These are phyloP conservation scores for Argentina anserina DNA, from an alignment of 306 rosid genomes.

Conservation along the genomic window DNA sequence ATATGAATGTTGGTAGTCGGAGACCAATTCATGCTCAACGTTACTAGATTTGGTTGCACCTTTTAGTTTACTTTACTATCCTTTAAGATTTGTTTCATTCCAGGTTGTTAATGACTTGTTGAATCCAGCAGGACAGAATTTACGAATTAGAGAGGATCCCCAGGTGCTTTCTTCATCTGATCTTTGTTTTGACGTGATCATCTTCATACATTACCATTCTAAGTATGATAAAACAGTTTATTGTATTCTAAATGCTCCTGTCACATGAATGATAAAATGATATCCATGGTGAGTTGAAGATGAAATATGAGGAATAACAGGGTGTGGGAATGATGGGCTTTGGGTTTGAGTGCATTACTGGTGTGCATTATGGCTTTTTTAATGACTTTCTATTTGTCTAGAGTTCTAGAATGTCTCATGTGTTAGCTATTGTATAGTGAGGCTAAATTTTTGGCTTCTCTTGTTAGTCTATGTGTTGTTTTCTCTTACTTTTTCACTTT, in stretches of 20 bases:
- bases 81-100: constrained; percentile 32
- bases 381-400: background rate
- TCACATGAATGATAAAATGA: constrained; percentile 4
- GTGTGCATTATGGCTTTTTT: background rate
- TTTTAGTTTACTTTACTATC: constrained; percentile 15
- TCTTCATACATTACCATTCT: constrained; percentile 12
- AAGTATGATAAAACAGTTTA: background rate
- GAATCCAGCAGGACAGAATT: constrained; percentile 97
- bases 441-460: background rate
- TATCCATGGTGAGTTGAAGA: constrained; percentile 18
- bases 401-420: background rate
- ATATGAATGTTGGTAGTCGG: constrained; percentile 12
- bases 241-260: background rate
- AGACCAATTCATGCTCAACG: constrained; percentile 19
- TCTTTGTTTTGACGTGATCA: constrained; percentile 20
- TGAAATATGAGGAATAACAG: background rate
- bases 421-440: background rate
- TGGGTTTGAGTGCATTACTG: background rate
- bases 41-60: constrained; percentile 26
- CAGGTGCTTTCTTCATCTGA: constrained; percentile 54
- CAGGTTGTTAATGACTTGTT: constrained; percentile 96
- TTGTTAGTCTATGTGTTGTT: background rate
- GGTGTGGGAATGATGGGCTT: background rate
- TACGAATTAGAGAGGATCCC: constrained; percentile 95
- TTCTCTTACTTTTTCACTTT: background rate